Conservation (phyloP, 345 rosid species). For the Citrus cavaleriei region DNA sequence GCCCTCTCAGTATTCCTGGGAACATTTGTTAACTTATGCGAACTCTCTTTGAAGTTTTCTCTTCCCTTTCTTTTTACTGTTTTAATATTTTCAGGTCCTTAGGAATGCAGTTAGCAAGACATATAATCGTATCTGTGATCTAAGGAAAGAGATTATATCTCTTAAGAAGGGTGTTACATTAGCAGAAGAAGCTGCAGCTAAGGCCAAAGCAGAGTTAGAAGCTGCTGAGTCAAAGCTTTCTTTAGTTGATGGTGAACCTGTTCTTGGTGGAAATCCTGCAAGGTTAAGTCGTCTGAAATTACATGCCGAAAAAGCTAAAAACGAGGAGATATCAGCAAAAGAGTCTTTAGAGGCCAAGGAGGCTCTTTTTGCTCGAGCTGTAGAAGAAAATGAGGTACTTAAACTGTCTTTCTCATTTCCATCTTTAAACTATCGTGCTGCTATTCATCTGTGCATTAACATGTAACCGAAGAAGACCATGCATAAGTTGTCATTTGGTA, state of each 20-base stretch:
- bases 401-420: not conserved
- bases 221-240: constrained; percentile 79
- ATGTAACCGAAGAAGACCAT: not conserved
- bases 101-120: constrained; percentile 95
- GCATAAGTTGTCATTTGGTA: not conserved
- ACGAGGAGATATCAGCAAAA: constrained; percentile 53
- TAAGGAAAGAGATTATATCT: constrained; percentile 80
- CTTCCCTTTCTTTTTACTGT: not conserved
- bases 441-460: not conserved
- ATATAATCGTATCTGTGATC: constrained; percentile 78
- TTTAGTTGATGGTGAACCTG: constrained; percentile 85
- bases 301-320: constrained; percentile 61
- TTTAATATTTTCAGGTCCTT: constrained; percentile 51
- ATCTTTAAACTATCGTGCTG: not conserved
- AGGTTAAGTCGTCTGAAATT: constrained; percentile 74
- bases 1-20: not conserved
- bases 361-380: constrained; percentile 83
- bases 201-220: constrained; percentile 69
- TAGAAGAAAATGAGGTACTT: constrained; percentile 85
- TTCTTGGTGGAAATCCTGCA: constrained; percentile 82
- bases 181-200: constrained; percentile 74
- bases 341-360: constrained; percentile 84
- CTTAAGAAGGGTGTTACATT: constrained; percentile 51
- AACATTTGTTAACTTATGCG: not conserved
- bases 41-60: constrained; percentile 1